Evolutionary conservation across 192 early-diverging fungal genomes (phyloP).

Genomic region (Piromyces sp.): DNA sequence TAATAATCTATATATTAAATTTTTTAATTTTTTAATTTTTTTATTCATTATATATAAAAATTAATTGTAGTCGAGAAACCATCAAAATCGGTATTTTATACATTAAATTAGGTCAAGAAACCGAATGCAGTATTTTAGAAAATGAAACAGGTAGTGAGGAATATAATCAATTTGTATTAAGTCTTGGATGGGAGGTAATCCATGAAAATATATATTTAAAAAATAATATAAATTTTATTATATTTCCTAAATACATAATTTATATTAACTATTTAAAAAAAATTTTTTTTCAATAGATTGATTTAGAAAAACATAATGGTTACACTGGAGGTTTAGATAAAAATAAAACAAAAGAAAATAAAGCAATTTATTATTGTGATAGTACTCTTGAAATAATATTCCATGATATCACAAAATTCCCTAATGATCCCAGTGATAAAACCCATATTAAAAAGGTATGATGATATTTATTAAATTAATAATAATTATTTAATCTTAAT

Average conservation of each 20-base stretch:
- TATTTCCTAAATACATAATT: too few relatives aligned
- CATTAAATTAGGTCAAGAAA: conserved; percentile 78
- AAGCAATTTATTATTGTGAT: conserved; percentile 66
- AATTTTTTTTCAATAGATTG: too few relatives aligned
- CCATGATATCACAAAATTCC: conserved; percentile 80
- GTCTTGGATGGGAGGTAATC: conserved; percentile 74
- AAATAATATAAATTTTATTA: neutral
- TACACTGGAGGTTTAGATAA: conserved; percentile 75
- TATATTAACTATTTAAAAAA: too few relatives aligned
- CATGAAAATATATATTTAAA: neutral
- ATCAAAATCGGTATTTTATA: conserved; percentile 84
- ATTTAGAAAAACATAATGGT: conserved; percentile 63
- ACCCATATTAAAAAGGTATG: conserved; percentile 84
- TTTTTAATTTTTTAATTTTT: too few relatives aligned
- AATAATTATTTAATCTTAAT: neutral
- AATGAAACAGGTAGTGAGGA: conserved; percentile 53
- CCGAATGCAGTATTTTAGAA: conserved; percentile 64
- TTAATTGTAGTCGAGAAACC: conserved; percentile 50
- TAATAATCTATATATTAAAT: too few relatives aligned
- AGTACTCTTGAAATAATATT: conserved; percentile 77
- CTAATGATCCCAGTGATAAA: conserved; percentile 54
- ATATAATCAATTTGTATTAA: conserved; percentile 71
- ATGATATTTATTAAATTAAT: neutral
- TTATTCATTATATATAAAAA: too few relatives aligned
- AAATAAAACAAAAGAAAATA: conserved; percentile 54